These are phyloP conservation scores for Recurvomyces mirabilis DNA, from an alignment of 495 filamentous ascomycete species.

Conservation along the genomic window DNA sequence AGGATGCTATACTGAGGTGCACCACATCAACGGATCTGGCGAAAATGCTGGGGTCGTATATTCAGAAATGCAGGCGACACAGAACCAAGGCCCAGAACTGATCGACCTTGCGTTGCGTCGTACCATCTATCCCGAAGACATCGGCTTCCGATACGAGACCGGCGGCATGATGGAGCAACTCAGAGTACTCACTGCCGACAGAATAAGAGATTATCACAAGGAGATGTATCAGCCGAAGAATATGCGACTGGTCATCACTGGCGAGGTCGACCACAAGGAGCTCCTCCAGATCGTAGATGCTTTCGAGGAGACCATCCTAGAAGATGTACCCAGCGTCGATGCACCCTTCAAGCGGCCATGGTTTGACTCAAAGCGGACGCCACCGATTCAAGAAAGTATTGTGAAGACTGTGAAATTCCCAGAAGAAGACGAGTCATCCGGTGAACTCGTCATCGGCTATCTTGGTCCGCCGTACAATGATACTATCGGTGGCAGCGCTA, in stretches of 20 bases:
- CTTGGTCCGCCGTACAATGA: constrained; percentile 74
- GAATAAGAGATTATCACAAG: constrained; percentile 83
- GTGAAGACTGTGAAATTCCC: constrained; percentile 80
- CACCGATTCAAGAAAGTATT: constrained; percentile 53
- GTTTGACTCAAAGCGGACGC: constrained; percentile 72
- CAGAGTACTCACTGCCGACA: constrained; percentile 70
- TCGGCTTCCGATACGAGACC: constrained; percentile 93
- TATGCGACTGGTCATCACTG: constrained; percentile 76
- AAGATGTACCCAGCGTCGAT: constrained; percentile 61
- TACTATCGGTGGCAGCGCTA: constrained; percentile 40
- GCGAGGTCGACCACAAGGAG: constrained; percentile 73
- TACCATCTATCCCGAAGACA: constrained; percentile 73
- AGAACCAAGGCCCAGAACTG: constrained; percentile 70
- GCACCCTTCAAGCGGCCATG: constrained; percentile 80
- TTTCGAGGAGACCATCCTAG: constrained; percentile 78
- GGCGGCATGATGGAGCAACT: constrained; percentile 93
- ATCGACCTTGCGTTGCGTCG: constrained; percentile 71
- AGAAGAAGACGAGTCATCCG: constrained; percentile 87
- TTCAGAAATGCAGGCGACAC: constrained; percentile 94
- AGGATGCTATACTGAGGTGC: constrained; percentile 88
- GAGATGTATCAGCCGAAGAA: constrained; percentile 99
- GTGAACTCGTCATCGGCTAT: constrained; percentile 73
- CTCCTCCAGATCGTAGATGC: constrained; percentile 69
- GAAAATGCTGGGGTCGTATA: constrained; percentile 95
- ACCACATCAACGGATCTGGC: constrained; percentile 84